Base-by-base conservation (phyloP, 495 filamentous ascomycete species). In the Rusavskia elegans region DNA sequence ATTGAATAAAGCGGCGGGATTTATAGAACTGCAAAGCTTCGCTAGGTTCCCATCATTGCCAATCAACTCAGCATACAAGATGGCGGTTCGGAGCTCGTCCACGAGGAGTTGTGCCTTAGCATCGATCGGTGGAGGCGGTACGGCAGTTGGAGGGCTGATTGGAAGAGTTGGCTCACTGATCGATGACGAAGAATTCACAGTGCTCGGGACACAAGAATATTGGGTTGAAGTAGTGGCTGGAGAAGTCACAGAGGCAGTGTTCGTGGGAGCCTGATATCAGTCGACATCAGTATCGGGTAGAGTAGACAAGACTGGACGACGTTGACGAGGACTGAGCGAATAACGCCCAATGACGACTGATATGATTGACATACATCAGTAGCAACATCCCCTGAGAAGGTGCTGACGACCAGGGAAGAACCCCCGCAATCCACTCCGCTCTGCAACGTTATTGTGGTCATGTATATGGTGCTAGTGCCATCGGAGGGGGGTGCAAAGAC, bases 1-100 rank as follows among this genome's bases (percentile, higher is more conserved):
- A 9, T 55, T 42, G 1, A 23, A 38, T 10, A 59, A 54, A 2
- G 38, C 42, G 25, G 54, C 17, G 5, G 56, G 54, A 36, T 53
- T 59, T 49, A 59, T 44, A 23, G 40, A 11, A 21, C 36, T 49
- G 49, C 56, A 59, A n/a, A 59, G 54, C 30, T 52, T 56, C 3
- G 29, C 21, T 1, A 35, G 32, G 36, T 52, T 19, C 30, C 56
- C 56, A 19, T 35, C 53, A 32, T 58, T 58, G 40, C 11, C 27
- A 20, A 58, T 48, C 7, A 58, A 44, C 7, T 27, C 40, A 25
- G 39, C 49, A 50, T 58, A 58, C n/a, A 55, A 45, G 42, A 55
- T 48, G 16, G 41, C 49, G 36, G 56, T 58, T 5, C 21, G 23
- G 13, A 58, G 49, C 17, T 55, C 45, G 21, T 54, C 29, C 29